Conservation (phyloP, 148 eudicot species). For the Pouteria glomerata region DNA sequence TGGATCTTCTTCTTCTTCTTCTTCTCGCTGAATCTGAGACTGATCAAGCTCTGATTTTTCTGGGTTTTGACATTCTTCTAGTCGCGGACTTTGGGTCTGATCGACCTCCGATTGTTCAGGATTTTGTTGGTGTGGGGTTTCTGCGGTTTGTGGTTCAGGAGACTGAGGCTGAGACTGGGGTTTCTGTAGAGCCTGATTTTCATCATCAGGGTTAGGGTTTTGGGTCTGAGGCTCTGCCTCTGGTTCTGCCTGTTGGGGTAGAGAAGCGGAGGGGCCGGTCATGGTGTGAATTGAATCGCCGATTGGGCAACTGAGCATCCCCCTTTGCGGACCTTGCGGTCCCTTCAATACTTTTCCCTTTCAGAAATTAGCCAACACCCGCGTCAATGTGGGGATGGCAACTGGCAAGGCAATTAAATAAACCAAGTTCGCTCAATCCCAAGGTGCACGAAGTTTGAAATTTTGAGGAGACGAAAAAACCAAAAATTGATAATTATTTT, state of each 20-base stretch:
- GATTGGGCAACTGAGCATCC: background rate
- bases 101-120: background rate
- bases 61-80: too few species aligned
- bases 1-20: background rate
- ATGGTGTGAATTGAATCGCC: too few species aligned
- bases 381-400: too few species aligned
- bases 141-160: conserved; percentile 14
- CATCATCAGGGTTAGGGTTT: background rate
- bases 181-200: background rate
- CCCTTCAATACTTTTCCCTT: background rate
- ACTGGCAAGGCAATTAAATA: too few species aligned
- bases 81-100: background rate
- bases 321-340: background rate
- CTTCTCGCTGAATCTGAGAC: background rate
- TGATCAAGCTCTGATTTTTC: background rate
- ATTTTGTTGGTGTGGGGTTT: background rate
- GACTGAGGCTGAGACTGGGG: background rate
- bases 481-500: too few species aligned
- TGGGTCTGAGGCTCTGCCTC: background rate
- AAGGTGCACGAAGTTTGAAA: too few species aligned
- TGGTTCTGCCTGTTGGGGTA: conserved; percentile 3
- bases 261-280: conserved; percentile 8
- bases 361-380: too few species aligned
- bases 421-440: too few species aligned
- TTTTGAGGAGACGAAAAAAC: too few species aligned